A percentile compares a stretch with the other conserved stretches of the same genome.
Conservation (phyloP, 495 filamentous ascomycete genomes). For the Wilcoxina mikolae region DNA sequence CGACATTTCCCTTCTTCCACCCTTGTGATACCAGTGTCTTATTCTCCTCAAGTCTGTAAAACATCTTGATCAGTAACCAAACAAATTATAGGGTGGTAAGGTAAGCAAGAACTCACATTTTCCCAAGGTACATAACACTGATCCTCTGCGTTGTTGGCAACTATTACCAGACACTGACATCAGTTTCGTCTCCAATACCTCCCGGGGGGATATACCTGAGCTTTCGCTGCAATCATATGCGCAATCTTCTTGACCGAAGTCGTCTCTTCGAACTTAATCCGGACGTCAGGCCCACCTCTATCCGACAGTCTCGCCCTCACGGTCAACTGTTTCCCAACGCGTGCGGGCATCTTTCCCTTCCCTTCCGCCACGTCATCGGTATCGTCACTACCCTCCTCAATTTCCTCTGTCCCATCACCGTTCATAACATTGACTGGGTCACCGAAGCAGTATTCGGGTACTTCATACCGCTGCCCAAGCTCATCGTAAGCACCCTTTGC, state of each 20-base stretch:
- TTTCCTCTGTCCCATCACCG: slow-evolving; percentile 27
- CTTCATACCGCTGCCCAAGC: slow-evolving; percentile 55
- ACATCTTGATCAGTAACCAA: not conserved
- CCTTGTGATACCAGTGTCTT: slow-evolving; percentile 49
- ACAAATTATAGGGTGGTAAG: not conserved
- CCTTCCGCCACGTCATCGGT: slow-evolving; percentile 43
- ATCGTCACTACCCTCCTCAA: slow-evolving; percentile 31
- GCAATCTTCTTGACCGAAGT: slow-evolving; percentile 50
- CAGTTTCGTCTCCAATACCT: not conserved
- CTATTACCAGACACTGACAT: not conserved
- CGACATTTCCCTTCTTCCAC: slow-evolving; percentile 59
- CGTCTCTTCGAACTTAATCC: slow-evolving; percentile 43
- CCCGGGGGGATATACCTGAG: slow-evolving; percentile 36
- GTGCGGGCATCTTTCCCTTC: slow-evolving; percentile 42
- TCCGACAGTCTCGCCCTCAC: slow-evolving; percentile 55
- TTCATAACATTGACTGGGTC: slow-evolving; percentile 57
- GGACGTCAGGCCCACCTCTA: slow-evolving; percentile 47
- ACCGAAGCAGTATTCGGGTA: slow-evolving; percentile 61
- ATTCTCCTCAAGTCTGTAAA: slow-evolving; percentile 43
- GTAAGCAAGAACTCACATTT: slow-evolving; percentile 32
- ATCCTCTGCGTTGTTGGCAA: slow-evolving; percentile 25
- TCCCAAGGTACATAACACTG: slow-evolving; percentile 63
- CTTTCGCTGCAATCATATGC: slow-evolving; percentile 48
- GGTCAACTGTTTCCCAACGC: not conserved
- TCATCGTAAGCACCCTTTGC: slow-evolving; percentile 66